phyloP scores from a whole-genome alignment of 2,329 filamentous ascomycete species.

The Curvularia spicifera region DNA sequence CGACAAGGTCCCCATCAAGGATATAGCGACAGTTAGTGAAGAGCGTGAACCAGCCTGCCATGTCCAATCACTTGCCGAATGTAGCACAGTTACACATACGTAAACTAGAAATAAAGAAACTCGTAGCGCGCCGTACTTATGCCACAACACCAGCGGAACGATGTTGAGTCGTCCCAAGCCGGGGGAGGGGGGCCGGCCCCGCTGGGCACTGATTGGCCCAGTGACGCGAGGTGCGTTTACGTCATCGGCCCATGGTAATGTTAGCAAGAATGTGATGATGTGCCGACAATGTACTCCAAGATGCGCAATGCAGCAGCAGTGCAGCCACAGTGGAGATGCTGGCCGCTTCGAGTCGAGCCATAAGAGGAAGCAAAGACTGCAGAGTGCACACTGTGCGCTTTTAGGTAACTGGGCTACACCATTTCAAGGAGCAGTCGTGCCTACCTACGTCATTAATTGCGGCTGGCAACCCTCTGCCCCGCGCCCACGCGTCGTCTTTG shows the following conservation, averaged over 20 bases:
- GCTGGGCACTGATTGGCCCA: constrained; percentile 20
- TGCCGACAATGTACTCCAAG: constrained; percentile 9
- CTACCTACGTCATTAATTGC: constrained; percentile 28
- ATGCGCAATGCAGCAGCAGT: background rate
- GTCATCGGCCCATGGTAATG: constrained; percentile 24
- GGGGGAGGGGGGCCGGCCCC: constrained; percentile 16
- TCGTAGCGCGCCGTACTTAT: constrained; percentile 12
- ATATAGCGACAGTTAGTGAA: constrained; percentile 57
- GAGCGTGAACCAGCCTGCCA: constrained; percentile 54
- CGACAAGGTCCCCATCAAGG: constrained; percentile 52
- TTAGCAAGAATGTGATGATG: constrained; percentile 10
- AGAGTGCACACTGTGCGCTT: constrained; percentile 16
- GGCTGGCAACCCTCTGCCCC: constrained; percentile 14
- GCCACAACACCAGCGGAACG: constrained; percentile 5
- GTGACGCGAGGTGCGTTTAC: constrained; percentile 12
- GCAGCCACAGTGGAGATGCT: constrained; percentile 27
- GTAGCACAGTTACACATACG: background rate
- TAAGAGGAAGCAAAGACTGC: constrained; percentile 8
- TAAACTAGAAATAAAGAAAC: constrained; percentile 6
- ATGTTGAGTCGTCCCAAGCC: constrained; percentile 15
- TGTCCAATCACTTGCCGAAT: constrained; percentile 21
- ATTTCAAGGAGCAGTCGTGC: constrained; percentile 7
- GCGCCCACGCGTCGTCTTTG: constrained; percentile 10
- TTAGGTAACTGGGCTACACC: constrained; percentile 22
- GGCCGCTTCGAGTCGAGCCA: constrained; percentile 9